These are phyloP conservation scores for Cajanus cajan DNA, from an alignment of 306 rosid genomes.

Conservation along the genomic window DNA sequence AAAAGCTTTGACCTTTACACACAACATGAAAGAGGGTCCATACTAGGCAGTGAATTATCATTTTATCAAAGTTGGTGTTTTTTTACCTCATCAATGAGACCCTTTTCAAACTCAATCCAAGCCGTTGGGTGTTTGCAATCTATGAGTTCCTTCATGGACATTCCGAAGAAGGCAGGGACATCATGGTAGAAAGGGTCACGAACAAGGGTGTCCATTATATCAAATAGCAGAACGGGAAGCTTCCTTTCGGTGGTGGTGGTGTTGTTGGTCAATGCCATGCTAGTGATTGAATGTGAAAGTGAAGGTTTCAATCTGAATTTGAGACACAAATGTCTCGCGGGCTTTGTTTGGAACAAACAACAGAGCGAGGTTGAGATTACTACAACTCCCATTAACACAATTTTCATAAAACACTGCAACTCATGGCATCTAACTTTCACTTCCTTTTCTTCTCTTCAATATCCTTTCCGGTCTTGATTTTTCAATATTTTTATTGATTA, in stretches of 20 bases:
- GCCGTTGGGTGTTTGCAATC: slow-evolving; percentile 84
- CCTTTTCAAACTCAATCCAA: slow-evolving; percentile 88
- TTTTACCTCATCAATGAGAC: slow-evolving; percentile 87
- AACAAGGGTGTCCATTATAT: slow-evolving; percentile 90
- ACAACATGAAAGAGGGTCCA: slow-evolving; percentile 23
- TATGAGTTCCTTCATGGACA: slow-evolving; percentile 72
- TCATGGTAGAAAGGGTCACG: slow-evolving; percentile 92
- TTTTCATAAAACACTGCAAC: background rate
- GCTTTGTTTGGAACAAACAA: slow-evolving; percentile 14
- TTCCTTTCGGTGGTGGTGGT: slow-evolving; percentile 41
- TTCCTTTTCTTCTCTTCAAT: background rate
- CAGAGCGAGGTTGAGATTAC: slow-evolving; percentile 19
- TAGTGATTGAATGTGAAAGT: slow-evolving; percentile 23
- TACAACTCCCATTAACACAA: slow-evolving; percentile 22
- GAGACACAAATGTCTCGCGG: background rate
- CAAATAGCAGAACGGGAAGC: slow-evolving; percentile 84
- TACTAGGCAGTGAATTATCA: slow-evolving; percentile 1
- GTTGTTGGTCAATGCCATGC: slow-evolving; percentile 30
- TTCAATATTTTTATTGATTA: too few relatives aligned
- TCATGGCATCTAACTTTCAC: background rate
- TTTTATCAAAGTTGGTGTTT: background rate
- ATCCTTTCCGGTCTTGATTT: too few relatives aligned
- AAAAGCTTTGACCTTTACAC: slow-evolving; percentile 24
- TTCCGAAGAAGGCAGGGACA: slow-evolving; percentile 85
- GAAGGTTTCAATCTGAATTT: slow-evolving; percentile 28